Percentiles rank a stretch among this genome's conserved stretches.
Evolutionary conservation across 1,284 basidiomycete genomes (phyloP).

Genomic region (Peniophora sp.): DNA sequence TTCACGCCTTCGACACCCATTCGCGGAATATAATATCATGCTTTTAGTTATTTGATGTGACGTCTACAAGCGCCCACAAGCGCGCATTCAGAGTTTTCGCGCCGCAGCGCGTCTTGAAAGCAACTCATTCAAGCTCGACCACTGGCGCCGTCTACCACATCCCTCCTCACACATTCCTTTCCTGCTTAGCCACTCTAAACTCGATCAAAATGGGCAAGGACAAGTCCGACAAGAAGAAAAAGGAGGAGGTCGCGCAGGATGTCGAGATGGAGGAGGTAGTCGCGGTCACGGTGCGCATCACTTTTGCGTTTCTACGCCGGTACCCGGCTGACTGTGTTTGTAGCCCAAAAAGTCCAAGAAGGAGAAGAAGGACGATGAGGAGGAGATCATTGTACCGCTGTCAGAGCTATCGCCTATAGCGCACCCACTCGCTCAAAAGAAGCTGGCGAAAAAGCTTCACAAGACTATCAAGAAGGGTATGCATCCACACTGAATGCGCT

Average conservation of each 20-base stretch:
- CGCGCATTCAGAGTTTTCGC: too few relatives aligned
- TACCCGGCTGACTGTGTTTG: neutral
- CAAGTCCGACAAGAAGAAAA: constrained; percentile 64
- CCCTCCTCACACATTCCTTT: too few relatives aligned
- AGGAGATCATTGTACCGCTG: constrained; percentile 61
- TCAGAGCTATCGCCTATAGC: constrained; percentile 89
- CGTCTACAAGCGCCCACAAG: too few relatives aligned
- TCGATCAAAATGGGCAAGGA: constrained; percentile 48
- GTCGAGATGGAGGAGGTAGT: constrained; percentile 45
- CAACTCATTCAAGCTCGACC: too few relatives aligned
- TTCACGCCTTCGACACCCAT: too few relatives aligned
- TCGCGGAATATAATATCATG: too few relatives aligned
- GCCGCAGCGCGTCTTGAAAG: too few relatives aligned
- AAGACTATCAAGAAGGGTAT: constrained; percentile 89
- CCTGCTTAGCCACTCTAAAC: neutral
- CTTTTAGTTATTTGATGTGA: too few relatives aligned
- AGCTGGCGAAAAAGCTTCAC: constrained; percentile 87
- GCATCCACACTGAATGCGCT: constrained; percentile 10
- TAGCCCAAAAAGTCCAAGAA: constrained; percentile 49
- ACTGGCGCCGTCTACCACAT: too few relatives aligned
- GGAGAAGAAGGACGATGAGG: constrained; percentile 41
- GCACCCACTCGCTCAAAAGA: constrained; percentile 84
- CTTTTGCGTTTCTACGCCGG: neutral
- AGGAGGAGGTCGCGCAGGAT: constrained; percentile 30
- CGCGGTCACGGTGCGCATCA: constrained; percentile 23